phyloP scores from a whole-genome alignment of 352 stramenopile species.

The Phytophthora idaei region DNA sequence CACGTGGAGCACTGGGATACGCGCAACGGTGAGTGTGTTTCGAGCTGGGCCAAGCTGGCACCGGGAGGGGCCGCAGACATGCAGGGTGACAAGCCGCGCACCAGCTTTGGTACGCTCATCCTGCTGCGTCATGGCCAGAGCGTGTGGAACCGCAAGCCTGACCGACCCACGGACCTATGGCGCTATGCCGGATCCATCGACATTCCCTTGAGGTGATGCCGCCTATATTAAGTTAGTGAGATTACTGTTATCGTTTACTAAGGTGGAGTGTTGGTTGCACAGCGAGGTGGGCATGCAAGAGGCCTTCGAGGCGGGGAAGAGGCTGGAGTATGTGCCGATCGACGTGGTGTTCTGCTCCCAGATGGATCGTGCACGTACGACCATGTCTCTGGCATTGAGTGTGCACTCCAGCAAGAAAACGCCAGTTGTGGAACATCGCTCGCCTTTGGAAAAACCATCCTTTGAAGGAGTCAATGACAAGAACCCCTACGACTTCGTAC shows the following conservation, averaged over 20 bases:
- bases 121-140: constrained; percentile 85
- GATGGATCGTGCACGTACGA: constrained; percentile 82
- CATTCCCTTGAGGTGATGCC: constrained; percentile 63
- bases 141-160: constrained; percentile 86
- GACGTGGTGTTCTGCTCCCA: constrained; percentile 88
- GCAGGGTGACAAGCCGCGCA: constrained; percentile 36
- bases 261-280: background rate
- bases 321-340: constrained; percentile 76
- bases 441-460: constrained; percentile 64
- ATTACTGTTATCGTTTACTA: constrained; percentile 2
- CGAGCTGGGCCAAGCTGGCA: constrained; percentile 60
- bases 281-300: constrained; percentile 86
- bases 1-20: constrained; percentile 78
- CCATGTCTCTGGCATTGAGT: constrained; percentile 78
- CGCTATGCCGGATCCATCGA: constrained; percentile 86
- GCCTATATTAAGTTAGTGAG: background rate
- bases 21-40: constrained; percentile 57
- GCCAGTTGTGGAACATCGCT: constrained; percentile 76
- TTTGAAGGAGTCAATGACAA: constrained; percentile 82
- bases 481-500: constrained; percentile 81
- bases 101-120: constrained; percentile 79
- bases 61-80: constrained; percentile 25
- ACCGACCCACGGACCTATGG: constrained; percentile 74
- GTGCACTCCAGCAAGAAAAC: constrained; percentile 86
- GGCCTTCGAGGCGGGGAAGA: constrained; percentile 77